These are phyloP conservation scores for Botrytis galanthina DNA, from an alignment of 2,329 filamentous ascomycete species.

Conservation along the genomic window DNA sequence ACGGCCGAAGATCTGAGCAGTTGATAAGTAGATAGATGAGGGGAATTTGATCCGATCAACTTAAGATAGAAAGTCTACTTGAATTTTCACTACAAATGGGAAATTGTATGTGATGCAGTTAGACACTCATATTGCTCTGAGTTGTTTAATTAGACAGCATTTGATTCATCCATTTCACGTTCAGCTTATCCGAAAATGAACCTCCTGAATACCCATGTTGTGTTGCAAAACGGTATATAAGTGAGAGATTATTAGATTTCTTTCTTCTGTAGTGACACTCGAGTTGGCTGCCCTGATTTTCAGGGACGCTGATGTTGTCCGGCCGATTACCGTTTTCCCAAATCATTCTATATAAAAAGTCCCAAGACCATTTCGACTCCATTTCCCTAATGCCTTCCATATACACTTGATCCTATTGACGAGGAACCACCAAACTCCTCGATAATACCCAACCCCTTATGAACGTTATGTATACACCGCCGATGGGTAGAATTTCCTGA, in stretches of 20 bases:
- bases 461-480: background rate
- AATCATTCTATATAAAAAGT: background rate
- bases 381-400: background rate
- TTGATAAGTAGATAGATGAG: background rate
- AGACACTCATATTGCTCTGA: background rate
- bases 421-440: background rate
- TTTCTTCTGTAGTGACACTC: background rate
- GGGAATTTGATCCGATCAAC: background rate
- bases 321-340: background rate
- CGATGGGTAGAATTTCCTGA: background rate
- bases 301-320: background rate
- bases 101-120: background rate
- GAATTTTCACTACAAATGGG: background rate
- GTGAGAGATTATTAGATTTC: background rate
- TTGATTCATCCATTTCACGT: background rate
- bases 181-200: background rate
- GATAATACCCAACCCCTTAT: background rate
- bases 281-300: background rate
- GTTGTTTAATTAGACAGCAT: background rate
- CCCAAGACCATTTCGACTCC: background rate
- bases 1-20: background rate
- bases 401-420: background rate
- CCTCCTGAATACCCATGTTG: too few relatives aligned
- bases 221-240: background rate
- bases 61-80: background rate